Evolutionary conservation across 2,329 filamentous ascomycete genomes (phyloP), one percentile per base, ranked within the genome.

Genomic region (Neonectria coccinea): DNA sequence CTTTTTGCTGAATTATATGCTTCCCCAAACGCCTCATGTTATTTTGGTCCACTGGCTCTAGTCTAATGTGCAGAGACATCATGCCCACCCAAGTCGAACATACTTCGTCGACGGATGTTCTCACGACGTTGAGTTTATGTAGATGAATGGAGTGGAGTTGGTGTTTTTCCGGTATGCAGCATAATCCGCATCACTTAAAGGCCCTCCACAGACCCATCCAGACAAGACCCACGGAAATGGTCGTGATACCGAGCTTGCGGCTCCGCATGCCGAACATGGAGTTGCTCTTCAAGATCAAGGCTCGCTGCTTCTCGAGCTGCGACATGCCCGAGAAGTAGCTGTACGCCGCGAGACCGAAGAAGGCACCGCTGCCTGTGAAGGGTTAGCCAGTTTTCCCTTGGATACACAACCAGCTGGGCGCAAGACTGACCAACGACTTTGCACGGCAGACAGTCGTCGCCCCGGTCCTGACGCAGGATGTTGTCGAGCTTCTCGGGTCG

Each of bases 291-390:
- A 93, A 79, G 66, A 94, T 92, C 64, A 81, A 79, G n/a, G 84
- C 82, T 65, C 86, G 84, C 76, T 92, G 90, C 71, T 85, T 83
- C 71, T 89, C 85, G 31, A 96, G 86, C 77, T 94, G 91, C 55
- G 83, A 82, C 78, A 89, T 91, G 62, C 92, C 92, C 3, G 91
- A 92, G 66, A 89, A 83, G 79, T 94, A 94, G 78, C 89, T 94
- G 79, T 94, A 96, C 1, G 85, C 89, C 4, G 89, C 92, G 16
- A 95, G 86, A 1, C 91, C 91, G 60, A 93, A 82, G 68, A 96
- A 93, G 1, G 92, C 91, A 42, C 89, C 85, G 74, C 91, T 90
- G 48, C 92, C 92, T 94, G 71, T 60, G 22, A 41, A 29, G 39
- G 55, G 62, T 72, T 61, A 73, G 72, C 48, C 4, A 5, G 29